phyloP scores from a whole-genome alignment of 371 early-diverging fungal species.

The Amoeboradix gromovi region DNA sequence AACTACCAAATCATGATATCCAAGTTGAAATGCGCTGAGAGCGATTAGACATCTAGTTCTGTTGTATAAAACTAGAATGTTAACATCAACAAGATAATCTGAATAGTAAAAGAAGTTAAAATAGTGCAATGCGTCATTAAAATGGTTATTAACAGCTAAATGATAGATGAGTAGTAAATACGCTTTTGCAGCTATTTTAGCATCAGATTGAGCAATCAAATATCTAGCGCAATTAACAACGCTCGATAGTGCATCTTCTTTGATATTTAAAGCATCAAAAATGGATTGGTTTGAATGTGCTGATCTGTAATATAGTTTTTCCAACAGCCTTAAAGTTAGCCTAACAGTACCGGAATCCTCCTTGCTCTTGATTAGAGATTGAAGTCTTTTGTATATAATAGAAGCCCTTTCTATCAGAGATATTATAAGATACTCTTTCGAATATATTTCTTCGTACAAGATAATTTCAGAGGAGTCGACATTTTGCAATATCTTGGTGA shows the following conservation, averaged over 20 bases:
- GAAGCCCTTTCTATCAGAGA: neutral
- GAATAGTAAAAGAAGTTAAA: neutral
- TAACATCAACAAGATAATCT: conserved; percentile 32
- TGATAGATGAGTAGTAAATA: neutral
- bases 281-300: neutral
- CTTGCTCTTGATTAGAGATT: neutral
- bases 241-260: neutral
- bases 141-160: neutral
- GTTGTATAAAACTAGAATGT: conserved; percentile 81
- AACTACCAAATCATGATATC: conserved; percentile 58
- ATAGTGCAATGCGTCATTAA: neutral
- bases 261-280: neutral
- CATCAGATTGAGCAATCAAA: neutral
- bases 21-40: conserved; percentile 78
- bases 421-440: neutral
- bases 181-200: neutral
- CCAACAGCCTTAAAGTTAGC: neutral
- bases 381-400: neutral
- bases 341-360: neutral
- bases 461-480: conserved; percentile 28
- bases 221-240: neutral
- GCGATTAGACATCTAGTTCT: conserved; percentile 82
- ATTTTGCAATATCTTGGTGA: conserved; percentile 64
- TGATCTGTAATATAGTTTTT: neutral
- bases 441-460: neutral